phyloP scores from a whole-genome alignment of 2,329 filamentous ascomycete species.

The Huntiella savannae region DNA sequence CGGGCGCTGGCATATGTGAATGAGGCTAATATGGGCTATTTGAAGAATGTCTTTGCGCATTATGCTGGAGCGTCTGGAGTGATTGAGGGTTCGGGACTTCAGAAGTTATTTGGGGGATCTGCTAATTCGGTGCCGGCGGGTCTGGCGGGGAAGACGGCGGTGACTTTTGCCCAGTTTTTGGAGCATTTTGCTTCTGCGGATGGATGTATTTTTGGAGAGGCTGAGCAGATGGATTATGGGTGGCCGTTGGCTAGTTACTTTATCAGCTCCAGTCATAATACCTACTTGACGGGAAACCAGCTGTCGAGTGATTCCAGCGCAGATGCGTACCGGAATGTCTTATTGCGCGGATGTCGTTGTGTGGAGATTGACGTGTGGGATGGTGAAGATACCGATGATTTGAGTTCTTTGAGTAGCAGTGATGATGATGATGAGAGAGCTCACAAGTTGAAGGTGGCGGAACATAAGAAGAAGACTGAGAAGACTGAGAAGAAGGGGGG shows the following conservation, averaged over 20 bases:
- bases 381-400: slow-evolving; percentile 54
- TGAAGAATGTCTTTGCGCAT: slow-evolving; percentile 27
- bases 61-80: slow-evolving; percentile 22
- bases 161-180: slow-evolving; percentile 31
- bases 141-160: slow-evolving; percentile 13
- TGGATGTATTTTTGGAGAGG: slow-evolving; percentile 24
- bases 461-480: slow-evolving; percentile 30
- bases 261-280: slow-evolving; percentile 89
- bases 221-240: slow-evolving; percentile 35
- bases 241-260: slow-evolving; percentile 79
- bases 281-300: slow-evolving; percentile 78
- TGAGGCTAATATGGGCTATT: slow-evolving; percentile 22
- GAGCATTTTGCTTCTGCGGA: slow-evolving; percentile 36
- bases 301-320: slow-evolving; percentile 73
- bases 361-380: slow-evolving; percentile 95
- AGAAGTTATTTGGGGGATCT: background rate
- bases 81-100: slow-evolving; percentile 22
- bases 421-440: slow-evolving; percentile 27
- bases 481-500: slow-evolving; percentile 39
- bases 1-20: slow-evolving; percentile 24
- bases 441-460: slow-evolving; percentile 15
- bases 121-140: slow-evolving; percentile 13
- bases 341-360: slow-evolving; percentile 72
- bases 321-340: slow-evolving; percentile 67
- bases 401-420: slow-evolving; percentile 34